phyloP scores from a whole-genome alignment of 139 green algal genomes.

The Diplosphaera chodatii region DNA sequence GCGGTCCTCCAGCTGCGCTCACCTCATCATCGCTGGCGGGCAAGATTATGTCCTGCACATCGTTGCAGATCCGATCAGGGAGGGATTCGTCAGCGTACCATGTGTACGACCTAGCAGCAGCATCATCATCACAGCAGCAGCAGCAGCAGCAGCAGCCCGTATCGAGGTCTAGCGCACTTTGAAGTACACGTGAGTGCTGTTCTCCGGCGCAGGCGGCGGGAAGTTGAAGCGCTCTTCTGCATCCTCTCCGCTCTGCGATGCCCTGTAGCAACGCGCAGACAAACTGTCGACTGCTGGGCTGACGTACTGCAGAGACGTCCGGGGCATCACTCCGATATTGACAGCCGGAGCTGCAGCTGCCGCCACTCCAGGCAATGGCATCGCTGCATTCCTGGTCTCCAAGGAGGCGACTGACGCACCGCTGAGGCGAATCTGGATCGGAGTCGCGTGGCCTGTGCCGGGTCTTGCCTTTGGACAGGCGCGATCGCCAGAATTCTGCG shows the following conservation, averaged over 20 bases:
- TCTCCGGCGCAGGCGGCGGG: constrained; percentile 8
- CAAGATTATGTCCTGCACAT: constrained; percentile 22
- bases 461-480: constrained; percentile 28
- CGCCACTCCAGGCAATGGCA: neutral
- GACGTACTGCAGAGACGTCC: too few species aligned
- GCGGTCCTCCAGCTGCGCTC: too few species aligned
- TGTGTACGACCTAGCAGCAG: too few species aligned
- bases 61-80: too few species aligned
- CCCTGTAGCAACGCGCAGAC: neutral
- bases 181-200: constrained; percentile 18
- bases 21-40: constrained; percentile 25
- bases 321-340: too few species aligned
- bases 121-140: too few species aligned
- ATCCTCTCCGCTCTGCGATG: neutral
- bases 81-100: too few species aligned
- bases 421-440: neutral
- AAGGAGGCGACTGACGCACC: neutral
- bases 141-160: too few species aligned
- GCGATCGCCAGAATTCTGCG: constrained; percentile 26
- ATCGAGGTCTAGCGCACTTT: neutral
- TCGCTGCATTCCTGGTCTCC: neutral
- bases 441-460: constrained; percentile 12
- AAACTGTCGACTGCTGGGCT: too few species aligned
- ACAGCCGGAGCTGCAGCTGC: neutral
- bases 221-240: neutral